A percentile compares a stretch with the other conserved stretches of the same genome.
These are phyloP conservation scores for Daldinia sp. DNA, from an alignment of 2,329 filamentous ascomycete genomes.

Conservation along the genomic window DNA sequence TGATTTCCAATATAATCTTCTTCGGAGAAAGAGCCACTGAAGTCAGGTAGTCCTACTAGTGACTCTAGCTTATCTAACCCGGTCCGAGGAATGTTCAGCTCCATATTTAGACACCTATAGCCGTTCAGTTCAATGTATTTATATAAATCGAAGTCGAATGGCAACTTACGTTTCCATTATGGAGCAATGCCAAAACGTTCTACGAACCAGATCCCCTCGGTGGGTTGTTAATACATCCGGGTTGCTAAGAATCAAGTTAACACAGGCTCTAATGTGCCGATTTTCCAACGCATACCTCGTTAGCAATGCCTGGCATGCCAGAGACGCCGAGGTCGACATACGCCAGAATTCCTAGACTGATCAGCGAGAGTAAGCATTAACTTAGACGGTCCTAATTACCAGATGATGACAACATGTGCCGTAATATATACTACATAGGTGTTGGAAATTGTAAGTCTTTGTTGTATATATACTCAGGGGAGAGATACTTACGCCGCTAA, in stretches of 20 bases:
- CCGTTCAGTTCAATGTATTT: constrained; percentile 34
- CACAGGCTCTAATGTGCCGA: background rate
- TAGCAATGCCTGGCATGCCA: constrained; percentile 68
- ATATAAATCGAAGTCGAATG: background rate
- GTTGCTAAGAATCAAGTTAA: constrained; percentile 48
- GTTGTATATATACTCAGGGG: background rate
- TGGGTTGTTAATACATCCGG: constrained; percentile 61
- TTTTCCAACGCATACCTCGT: constrained; percentile 57
- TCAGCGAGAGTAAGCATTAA: constrained; percentile 24
- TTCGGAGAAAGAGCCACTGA: constrained; percentile 61
- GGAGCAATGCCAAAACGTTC: constrained; percentile 69
- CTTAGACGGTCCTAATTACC: constrained; percentile 53
- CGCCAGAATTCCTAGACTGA: constrained; percentile 69
- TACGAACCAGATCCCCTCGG: constrained; percentile 64
- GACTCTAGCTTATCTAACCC: constrained; percentile 66
- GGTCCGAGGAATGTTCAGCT: constrained; percentile 68
- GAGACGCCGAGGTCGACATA: constrained; percentile 66
- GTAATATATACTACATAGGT: constrained; percentile 61
- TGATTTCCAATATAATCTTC: constrained; percentile 63
- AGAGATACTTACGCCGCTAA: constrained; percentile 62
- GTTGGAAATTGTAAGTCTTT: constrained; percentile 13
- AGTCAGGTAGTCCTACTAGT: constrained; percentile 66
- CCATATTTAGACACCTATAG: constrained; percentile 65
- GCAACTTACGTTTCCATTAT: constrained; percentile 64
- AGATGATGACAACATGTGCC: constrained; percentile 64